Evolutionary conservation across 805 yeast species (phyloP), one percentile per base, ranked within the genome.

Genomic region (Komagataella populi): DNA sequence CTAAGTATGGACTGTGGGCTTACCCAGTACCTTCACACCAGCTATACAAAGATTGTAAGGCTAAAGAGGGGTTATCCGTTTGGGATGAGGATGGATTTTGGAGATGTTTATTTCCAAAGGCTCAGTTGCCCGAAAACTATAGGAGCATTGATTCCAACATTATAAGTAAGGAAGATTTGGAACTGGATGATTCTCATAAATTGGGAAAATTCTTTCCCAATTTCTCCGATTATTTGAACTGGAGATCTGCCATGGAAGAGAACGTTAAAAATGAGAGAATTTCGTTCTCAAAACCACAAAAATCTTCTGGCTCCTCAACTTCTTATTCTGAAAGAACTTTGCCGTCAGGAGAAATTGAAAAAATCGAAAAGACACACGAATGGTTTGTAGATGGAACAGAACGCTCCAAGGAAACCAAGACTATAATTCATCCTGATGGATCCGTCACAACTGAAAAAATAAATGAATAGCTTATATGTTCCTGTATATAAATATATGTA

Each of bases 61-160:
- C 76, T 18, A 67, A 74, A 43, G 68, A 79, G 6, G 98, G 99
- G 3, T 67, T 75, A 6, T 77, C 87, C 0, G 81, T 80, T 10
- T 91, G 97, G 96, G 95, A 88, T 61, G 55, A 64, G 30, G 72
- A 75, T 20, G 98, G 97, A 0, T 77, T 81, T 64, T 91, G 97
- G 97, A 77, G 90, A 61, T 91, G 98, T 67, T 68, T 91, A 48
- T 84, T 90, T 64, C 96, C 96, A 10, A 72, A 73, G 60, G 66
- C 64, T 8, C 70, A 54, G 55, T 73, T 58, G 49, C 70, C 59
- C 52, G 62, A 53, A 46, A 30, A 30, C 4, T 30, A 30, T 30
- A 30, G 14, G 39, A 30, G 39, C 39, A 30, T 30, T 30, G 68
- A 50, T 56, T 70, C 63, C 54, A 55, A 63, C 12, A 60, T 74